A percentile compares a stretch with the other conserved stretches of the same genome.
Evolutionary conservation across 1,284 basidiomycete species (phyloP).

Genomic region (Ganoderma boninense): DNA sequence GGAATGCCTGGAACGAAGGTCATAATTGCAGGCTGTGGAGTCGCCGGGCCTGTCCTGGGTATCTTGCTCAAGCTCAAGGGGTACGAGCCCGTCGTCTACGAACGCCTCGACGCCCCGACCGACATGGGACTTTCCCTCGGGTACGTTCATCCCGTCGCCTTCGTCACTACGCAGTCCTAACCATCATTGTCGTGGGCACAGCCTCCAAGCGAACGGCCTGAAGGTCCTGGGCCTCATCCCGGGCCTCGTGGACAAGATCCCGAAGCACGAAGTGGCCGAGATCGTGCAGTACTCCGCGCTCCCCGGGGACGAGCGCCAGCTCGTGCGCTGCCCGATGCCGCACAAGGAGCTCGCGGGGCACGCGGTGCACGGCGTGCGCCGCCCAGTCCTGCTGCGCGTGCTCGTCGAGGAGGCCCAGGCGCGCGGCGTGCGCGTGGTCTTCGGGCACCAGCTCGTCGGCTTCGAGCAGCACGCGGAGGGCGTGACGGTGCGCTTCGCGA

Average conservation of each 20-base stretch:
- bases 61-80: conserved; percentile 52
- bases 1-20: conserved; percentile 39
- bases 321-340: conserved; percentile 39
- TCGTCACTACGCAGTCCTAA: too few relatives aligned
- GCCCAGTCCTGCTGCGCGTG: conserved; percentile 44
- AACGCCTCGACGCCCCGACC: conserved; percentile 42
- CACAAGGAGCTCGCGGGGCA: conserved; percentile 36
- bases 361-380: conserved; percentile 42
- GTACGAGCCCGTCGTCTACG: conserved; percentile 52
- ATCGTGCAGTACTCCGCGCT: conserved; percentile 42
- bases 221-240: conserved; percentile 51
- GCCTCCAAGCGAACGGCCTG: conserved; percentile 52
- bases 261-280: conserved; percentile 40
- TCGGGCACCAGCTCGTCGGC: conserved; percentile 45
- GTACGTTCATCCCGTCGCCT: too few relatives aligned
- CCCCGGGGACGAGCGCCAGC: conserved; percentile 42
- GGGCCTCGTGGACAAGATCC: conserved; percentile 45
- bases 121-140: conserved; percentile 47
- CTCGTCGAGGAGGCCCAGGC: conserved; percentile 46
- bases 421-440: conserved; percentile 48
- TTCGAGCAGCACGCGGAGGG: conserved; percentile 44
- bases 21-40: conserved; percentile 53
- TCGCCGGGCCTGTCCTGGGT: conserved; percentile 57
- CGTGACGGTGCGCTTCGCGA: conserved; percentile 48
- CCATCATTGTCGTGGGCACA: conserved; percentile 22